Base-by-base conservation (phyloP, 805 yeast species). In the Starmerella stigmatis region DNA sequence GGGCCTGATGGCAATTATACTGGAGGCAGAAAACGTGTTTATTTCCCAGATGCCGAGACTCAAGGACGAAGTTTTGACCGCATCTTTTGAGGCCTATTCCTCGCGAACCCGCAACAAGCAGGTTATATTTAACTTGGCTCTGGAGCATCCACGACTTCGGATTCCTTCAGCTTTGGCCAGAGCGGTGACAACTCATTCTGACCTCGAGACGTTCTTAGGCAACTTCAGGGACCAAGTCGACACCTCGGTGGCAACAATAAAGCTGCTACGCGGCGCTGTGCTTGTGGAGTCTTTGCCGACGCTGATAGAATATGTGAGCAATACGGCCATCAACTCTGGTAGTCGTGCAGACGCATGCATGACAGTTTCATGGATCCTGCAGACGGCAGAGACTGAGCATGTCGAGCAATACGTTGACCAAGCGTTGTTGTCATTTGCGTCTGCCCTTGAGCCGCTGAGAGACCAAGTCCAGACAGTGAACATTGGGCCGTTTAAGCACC, bases 401-500 rank as follows among this genome's bases (percentile, higher is more conserved):
- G 9, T 6, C 8, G 8, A 15, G 11, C 16, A 12, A 13, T 4
- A 16, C 21, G 23, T 17, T 16, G 26, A 20, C 12, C 26, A 12
- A 13, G 33, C 29, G 17, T 17, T 38, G 2, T 12, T 11, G 11
- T 25, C 41, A n/a, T 26, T 38, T 20, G 33, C 41, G 19, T 8
- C 17, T 6, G 45, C 37, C 16, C 41, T 47, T 2, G 21, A 9
- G 34, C 50, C 50, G 15, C 26, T 35, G 7, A 26, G 33, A 13
- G 13, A 13, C 6, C 22, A 25, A 13, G 48, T 49, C 10, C 38
- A 44, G 22, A 38, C 37, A 6, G 27, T 85, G 27, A 81, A 79
- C 38, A 83, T 86, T 75, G 95, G 95, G 1, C 94, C 94, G 0
- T 84, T 81, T 67, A 83, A 82, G 58, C 88, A 83, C 58, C 77